These are phyloP conservation scores for Pythium graminicola DNA, from an alignment of 352 stramenopile species.

Conservation along the genomic window DNA sequence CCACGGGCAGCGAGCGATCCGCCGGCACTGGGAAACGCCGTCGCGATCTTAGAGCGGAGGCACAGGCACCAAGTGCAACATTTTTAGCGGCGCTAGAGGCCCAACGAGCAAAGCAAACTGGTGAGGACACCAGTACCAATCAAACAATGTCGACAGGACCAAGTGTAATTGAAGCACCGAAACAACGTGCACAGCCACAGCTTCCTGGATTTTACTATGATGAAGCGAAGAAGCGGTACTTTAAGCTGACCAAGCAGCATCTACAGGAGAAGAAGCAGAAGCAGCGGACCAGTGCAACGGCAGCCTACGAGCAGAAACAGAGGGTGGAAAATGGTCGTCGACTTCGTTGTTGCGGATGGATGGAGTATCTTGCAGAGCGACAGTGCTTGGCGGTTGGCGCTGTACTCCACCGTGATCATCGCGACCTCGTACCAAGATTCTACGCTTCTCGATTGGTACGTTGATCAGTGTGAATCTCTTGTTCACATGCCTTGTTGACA, in stretches of 20 bases:
- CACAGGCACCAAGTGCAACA: slow-evolving; percentile 17
- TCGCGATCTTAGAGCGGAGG: neutral
- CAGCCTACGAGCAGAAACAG: too few relatives aligned
- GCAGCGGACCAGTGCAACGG: slow-evolving; percentile 3
- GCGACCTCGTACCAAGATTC: slow-evolving; percentile 5
- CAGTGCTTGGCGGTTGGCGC: neutral
- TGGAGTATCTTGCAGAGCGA: slow-evolving; percentile 10
- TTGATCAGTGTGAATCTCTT: too few relatives aligned
- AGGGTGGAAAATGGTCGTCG: neutral
- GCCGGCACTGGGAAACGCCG: neutral
- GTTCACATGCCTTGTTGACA: too few relatives aligned
- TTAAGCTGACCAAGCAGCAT: slow-evolving; percentile 30
- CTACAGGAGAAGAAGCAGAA: slow-evolving; percentile 22
- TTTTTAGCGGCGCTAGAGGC: slow-evolving; percentile 61
- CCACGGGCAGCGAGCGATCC: too few relatives aligned
- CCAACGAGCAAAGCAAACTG: slow-evolving; percentile 34
- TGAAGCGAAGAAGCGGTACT: slow-evolving; percentile 41
- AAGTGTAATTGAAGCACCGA: neutral
- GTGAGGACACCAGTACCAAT: neutral
- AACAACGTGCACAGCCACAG: neutral
- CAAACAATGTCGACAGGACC: neutral
- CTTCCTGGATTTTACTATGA: slow-evolving; percentile 63
- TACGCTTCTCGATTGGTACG: slow-evolving; percentile 4
- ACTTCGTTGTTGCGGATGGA: slow-evolving; percentile 9
- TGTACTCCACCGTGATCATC: neutral